A percentile compares a stretch with the other conserved stretches of the same genome.
Evolutionary conservation across 768 basidiomycete species (phyloP).

Genomic region (Scleroderma bovista): DNA sequence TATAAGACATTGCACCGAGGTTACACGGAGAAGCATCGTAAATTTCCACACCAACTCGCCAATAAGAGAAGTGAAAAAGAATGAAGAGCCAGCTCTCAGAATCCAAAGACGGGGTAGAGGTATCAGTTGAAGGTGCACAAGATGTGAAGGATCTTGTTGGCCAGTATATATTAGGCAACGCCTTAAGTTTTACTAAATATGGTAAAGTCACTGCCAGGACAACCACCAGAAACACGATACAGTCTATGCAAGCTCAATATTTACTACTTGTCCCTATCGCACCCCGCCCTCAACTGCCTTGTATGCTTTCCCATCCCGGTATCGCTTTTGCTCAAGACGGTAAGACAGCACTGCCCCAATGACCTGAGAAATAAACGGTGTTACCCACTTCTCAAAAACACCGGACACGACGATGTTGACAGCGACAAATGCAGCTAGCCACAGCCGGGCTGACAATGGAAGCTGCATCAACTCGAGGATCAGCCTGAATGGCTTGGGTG

Average conservation of each 20-base stretch:
- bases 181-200: too few relatives aligned
- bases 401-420: slow-evolving; percentile 69
- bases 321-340: slow-evolving; percentile 40
- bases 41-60: slow-evolving; percentile 6
- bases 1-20: slow-evolving; percentile 20
- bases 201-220: background rate
- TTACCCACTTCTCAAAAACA: slow-evolving; percentile 73
- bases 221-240: background rate
- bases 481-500: slow-evolving; percentile 51
- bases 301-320: slow-evolving; percentile 70
- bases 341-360: slow-evolving; percentile 44
- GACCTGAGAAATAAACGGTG: slow-evolving; percentile 48
- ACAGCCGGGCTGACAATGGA: slow-evolving; percentile 59
- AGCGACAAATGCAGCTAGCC: slow-evolving; percentile 60
- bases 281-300: slow-evolving; percentile 78
- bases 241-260: background rate
- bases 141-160: background rate
- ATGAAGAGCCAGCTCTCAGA: slow-evolving; percentile 37
- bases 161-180: too few relatives aligned
- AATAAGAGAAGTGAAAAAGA: slow-evolving; percentile 4
- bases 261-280: slow-evolving; percentile 24
- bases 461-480: slow-evolving; percentile 76
- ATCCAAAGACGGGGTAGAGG: slow-evolving; percentile 7
- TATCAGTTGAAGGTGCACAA: slow-evolving; percentile 10
- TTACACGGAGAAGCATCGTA: slow-evolving; percentile 19